These are phyloP conservation scores for Trifolium repens DNA, from an alignment of 306 rosid species.

Conservation along the genomic window DNA sequence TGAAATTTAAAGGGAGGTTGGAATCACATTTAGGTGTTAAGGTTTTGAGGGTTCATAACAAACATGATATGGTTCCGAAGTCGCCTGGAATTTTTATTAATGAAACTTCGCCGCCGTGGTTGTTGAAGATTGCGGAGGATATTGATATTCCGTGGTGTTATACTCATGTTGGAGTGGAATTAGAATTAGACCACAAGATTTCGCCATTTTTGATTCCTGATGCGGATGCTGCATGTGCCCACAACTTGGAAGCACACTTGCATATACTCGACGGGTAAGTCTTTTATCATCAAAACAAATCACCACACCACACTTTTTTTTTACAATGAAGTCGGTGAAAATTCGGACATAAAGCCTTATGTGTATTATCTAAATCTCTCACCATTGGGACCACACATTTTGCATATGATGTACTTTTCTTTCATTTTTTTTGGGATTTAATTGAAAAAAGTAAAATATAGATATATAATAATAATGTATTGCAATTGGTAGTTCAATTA, in stretches of 20 bases:
- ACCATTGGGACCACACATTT: too few relatives aligned
- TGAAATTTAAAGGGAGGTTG: conserved; percentile 66
- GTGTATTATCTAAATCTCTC: too few relatives aligned
- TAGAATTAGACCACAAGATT: conserved; percentile 64
- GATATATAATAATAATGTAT: too few relatives aligned
- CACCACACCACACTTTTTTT: too few relatives aligned
- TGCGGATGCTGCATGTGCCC: conserved; percentile 56
- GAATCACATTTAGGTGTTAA: conserved; percentile 59
- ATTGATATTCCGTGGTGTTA: conserved; percentile 85
- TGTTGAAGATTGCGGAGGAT: conserved; percentile 55
- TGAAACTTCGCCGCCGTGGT: conserved; percentile 50
- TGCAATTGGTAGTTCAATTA: too few relatives aligned
- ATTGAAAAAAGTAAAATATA: too few relatives aligned
- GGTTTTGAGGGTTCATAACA: conserved; percentile 75
- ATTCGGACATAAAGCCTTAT: too few relatives aligned
- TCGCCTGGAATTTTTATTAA: conserved; percentile 74
- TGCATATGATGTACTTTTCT: too few relatives aligned
- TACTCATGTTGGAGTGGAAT: conserved; percentile 73
- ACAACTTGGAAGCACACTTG: conserved; percentile 85
- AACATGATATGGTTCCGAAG: conserved; percentile 71
- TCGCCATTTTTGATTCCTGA: conserved; percentile 67
- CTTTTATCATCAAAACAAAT: neutral
- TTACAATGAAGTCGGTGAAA: too few relatives aligned
- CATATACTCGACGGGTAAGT: conserved; percentile 86
- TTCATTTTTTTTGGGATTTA: too few relatives aligned